phyloP scores from a whole-genome alignment of 1,284 basidiomycete species.

The Chiua sp. region DNA sequence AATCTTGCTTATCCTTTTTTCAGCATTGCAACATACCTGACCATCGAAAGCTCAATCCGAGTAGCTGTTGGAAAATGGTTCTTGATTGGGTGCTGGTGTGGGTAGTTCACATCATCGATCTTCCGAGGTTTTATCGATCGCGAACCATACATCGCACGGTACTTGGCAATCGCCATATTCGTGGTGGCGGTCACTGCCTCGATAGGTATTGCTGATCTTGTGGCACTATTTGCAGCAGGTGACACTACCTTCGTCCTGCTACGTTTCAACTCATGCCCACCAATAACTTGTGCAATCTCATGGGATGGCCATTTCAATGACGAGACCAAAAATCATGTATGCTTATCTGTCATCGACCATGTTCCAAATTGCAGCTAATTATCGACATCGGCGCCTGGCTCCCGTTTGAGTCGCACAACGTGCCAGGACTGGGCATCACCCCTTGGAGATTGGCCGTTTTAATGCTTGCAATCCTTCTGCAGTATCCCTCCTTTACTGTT shows the following conservation, averaged over 20 bases:
- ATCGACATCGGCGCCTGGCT: slow-evolving; percentile 93
- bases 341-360: slow-evolving; percentile 89
- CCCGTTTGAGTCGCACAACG: slow-evolving; percentile 75
- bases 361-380: slow-evolving; percentile 87
- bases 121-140: slow-evolving; percentile 77
- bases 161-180: slow-evolving; percentile 84
- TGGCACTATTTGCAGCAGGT: slow-evolving; percentile 94
- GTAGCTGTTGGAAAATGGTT: slow-evolving; percentile 82
- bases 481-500: slow-evolving; percentile 78
- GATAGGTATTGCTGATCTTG: slow-evolving; percentile 84
- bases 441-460: slow-evolving; percentile 79
- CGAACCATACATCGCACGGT: slow-evolving; percentile 92
- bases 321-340: slow-evolving; percentile 84
- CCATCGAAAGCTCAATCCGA: slow-evolving; percentile 66
- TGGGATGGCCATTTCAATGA: slow-evolving; percentile 95
- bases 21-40: slow-evolving; percentile 87
- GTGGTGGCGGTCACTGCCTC: slow-evolving; percentile 81
- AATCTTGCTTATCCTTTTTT: slow-evolving; percentile 95
- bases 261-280: background rate
- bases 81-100: slow-evolving; percentile 80
- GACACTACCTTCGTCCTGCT: slow-evolving; percentile 10
- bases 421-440: slow-evolving; percentile 65
- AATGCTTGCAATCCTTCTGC: slow-evolving; percentile 75
- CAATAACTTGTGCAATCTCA: slow-evolving; percentile 80
- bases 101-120: slow-evolving; percentile 31